Conservation (phyloP, 140 eudicot genomes). For the Oenanthe javanica region DNA sequence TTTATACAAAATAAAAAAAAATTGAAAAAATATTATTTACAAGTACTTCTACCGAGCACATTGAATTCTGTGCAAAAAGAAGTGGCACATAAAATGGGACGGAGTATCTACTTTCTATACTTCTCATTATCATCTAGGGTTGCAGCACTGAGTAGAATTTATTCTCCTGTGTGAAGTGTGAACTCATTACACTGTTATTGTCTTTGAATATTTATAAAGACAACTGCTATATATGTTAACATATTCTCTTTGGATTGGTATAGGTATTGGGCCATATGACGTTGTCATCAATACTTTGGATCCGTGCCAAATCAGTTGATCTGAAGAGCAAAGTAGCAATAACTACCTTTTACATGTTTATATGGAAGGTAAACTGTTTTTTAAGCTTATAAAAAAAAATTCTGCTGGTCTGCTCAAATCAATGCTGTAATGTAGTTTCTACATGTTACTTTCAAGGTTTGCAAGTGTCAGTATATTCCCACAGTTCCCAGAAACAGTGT, state of each 20-base stretch:
- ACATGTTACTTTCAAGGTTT: background rate
- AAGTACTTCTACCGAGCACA: no score
- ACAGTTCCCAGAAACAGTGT: background rate
- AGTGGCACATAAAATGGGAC: no score
- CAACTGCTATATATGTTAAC: background rate
- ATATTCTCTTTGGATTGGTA: slow-evolving; percentile 12
- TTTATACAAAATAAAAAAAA: no score
- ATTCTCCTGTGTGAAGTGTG: background rate
- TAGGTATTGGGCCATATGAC: slow-evolving; percentile 69
- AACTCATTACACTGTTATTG: background rate
- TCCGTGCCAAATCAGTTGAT: slow-evolving; percentile 76
- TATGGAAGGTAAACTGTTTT: slow-evolving; percentile 76
- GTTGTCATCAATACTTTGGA: slow-evolving; percentile 69
- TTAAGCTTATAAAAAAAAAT: background rate
- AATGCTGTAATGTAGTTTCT: background rate
- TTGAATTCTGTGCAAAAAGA: no score
- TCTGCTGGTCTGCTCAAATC: background rate
- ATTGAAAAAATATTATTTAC: no score
- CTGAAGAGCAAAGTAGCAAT: slow-evolving; percentile 70
- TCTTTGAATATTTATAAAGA: background rate
- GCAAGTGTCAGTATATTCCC: background rate
- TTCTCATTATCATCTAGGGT: background rate
- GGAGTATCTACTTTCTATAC: background rate
- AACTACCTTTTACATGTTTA: slow-evolving; percentile 95
- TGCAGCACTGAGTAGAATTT: background rate